Evolutionary conservation across 164 flowering plant genomes (phyloP).

Genomic region (Piper betle): DNA sequence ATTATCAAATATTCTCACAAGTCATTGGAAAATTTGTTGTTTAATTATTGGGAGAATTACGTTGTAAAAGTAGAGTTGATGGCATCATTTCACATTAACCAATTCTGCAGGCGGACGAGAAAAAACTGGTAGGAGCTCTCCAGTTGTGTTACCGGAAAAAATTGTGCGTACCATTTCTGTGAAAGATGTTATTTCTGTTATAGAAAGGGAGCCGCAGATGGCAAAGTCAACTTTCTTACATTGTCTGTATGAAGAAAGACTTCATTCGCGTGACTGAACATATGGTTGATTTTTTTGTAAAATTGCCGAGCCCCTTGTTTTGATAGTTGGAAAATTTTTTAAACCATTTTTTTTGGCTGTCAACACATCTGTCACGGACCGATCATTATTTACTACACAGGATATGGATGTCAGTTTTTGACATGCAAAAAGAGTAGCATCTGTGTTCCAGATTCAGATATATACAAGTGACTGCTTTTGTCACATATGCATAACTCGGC

Average conservation of each 20-base stretch:
- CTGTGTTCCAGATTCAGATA: too few relatives aligned
- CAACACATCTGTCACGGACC: too few relatives aligned
- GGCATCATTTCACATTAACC: not conserved
- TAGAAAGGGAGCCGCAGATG: constrained; percentile 86
- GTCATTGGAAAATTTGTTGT: too few relatives aligned
- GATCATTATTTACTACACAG: too few relatives aligned
- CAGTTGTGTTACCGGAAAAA: constrained; percentile 16
- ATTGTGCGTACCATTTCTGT: constrained; percentile 41
- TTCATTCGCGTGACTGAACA: constrained; percentile 2
- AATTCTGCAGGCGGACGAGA: constrained; percentile 27
- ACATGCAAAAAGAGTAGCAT: too few relatives aligned
- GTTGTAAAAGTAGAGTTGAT: not conserved
- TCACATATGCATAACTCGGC: too few relatives aligned
- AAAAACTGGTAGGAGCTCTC: constrained; percentile 40
- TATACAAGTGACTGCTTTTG: too few relatives aligned
- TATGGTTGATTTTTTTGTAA: not conserved
- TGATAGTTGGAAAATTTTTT: not conserved
- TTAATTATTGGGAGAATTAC: not conserved
- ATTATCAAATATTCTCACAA: not conserved
- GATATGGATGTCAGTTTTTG: too few relatives aligned
- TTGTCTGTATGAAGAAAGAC: constrained; percentile 42
- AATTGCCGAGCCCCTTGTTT: too few relatives aligned
- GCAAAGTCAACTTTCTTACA: constrained; percentile 50
- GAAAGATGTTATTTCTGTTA: constrained; percentile 64
- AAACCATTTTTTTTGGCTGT: too few relatives aligned